Base-by-base conservation (phyloP, 1,284 basidiomycete species). In the Cutaneotrichosporon sp. region DNA sequence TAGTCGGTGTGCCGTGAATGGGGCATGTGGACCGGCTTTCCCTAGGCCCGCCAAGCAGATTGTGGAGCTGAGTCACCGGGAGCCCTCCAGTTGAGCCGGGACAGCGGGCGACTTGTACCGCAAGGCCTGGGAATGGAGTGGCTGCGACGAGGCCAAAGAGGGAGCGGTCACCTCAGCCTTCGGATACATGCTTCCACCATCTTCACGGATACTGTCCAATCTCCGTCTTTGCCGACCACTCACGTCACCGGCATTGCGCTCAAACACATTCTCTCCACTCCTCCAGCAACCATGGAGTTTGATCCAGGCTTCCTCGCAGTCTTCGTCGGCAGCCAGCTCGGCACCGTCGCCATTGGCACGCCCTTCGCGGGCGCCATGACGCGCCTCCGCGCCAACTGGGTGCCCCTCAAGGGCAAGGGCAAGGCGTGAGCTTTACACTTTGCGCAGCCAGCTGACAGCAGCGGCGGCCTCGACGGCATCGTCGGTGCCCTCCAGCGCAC, bases 401-500 rank as follows among this genome's bases (percentile, higher is more conserved):
- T 79, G 42, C 81, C 80, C 10, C 69, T 72, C 61, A 89, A 89
- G n/a, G n/a, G n/a, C n/a, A n/a, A n/a, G n/a, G n/a, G n/a, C n/a
- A n/a, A n/a, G 76, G 22, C n/a, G n/a, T n/a, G n/a, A n/a, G n/a
- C n/a, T n/a, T n/a, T n/a, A n/a, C n/a, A n/a, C n/a, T n/a, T n/a
- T n/a, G n/a, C n/a, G n/a, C n/a, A n/a, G n/a, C n/a, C n/a, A n/a
- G 22, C 45, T 47, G 22, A 47, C 14, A 11, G 11, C 45, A 27
- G 45, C 7, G 13, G 22, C 24, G 76, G 74, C 4, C 66, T 81
- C 14, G 68, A 67, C 13, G 74, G 72, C 9, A 52, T 80, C 8
- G 45, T 77, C 20, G 71, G 80, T 11, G 93, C 92, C 85, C 74
- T 92, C 66, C 74, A 70, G 60, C 84, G 92, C 49, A 89, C 91